phyloP scores from a whole-genome alignment of 345 rosid genomes.

The Nephelium lappaceum region DNA sequence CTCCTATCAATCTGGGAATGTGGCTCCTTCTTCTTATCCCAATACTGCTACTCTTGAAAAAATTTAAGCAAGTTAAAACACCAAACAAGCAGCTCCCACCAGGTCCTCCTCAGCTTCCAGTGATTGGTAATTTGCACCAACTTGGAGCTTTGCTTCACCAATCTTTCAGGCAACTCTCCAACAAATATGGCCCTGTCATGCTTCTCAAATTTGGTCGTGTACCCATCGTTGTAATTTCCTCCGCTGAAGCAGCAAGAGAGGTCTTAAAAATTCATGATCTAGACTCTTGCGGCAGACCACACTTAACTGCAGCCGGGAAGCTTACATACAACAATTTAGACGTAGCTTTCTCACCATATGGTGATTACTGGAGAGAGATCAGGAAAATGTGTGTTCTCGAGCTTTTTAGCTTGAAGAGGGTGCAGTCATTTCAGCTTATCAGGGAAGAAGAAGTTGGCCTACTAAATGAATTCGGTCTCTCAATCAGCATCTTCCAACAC shows the following conservation, averaged over 20 bases:
- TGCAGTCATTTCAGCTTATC: conserved; percentile 22
- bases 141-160: conserved; percentile 15
- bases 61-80: background rate
- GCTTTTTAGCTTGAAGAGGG: conserved; percentile 33
- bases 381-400: conserved; percentile 37
- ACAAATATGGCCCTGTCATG: conserved; percentile 16
- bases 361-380: conserved; percentile 33
- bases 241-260: background rate
- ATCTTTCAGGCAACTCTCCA: conserved; percentile 21
- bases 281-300: conserved; percentile 27
- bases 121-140: conserved; percentile 22
- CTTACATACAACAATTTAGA: conserved; percentile 42
- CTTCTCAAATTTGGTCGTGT: conserved; percentile 31
- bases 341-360: conserved; percentile 33
- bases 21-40: background rate
- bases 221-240: conserved; percentile 13
- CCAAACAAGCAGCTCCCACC: conserved; percentile 26
- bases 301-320: conserved; percentile 22
- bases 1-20: background rate
- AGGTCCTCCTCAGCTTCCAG: conserved; percentile 21
- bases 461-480: conserved; percentile 33
- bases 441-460: conserved; percentile 37
- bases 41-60: background rate
- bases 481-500: conserved; percentile 16
- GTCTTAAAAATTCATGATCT: conserved; percentile 33